A percentile compares a stretch with the other conserved stretches of the same genome.
Evolutionary conservation across 352 stramenopile species (phyloP).

Genomic region (Globisporangium emineosum): DNA sequence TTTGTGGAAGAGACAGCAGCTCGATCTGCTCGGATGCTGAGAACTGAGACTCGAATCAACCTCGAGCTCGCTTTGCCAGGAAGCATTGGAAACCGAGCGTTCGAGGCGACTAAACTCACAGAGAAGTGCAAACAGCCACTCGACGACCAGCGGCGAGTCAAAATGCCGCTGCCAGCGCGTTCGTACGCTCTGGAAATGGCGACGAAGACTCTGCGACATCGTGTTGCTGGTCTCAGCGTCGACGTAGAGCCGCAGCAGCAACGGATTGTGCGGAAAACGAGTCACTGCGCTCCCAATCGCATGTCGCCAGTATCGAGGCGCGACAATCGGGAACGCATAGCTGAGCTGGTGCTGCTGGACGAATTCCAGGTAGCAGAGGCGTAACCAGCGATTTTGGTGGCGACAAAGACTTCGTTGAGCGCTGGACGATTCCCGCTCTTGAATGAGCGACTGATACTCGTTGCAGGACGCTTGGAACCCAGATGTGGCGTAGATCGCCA

Average conservation of each 20-base stretch:
- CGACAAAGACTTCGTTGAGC: slow-evolving; percentile 14
- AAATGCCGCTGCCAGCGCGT: slow-evolving; percentile 46
- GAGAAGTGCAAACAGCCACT: slow-evolving; percentile 76
- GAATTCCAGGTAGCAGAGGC: slow-evolving; percentile 49
- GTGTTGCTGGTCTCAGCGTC: slow-evolving; percentile 70
- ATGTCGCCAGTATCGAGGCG: slow-evolving; percentile 54
- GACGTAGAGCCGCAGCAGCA: slow-evolving; percentile 70
- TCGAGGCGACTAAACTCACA: slow-evolving; percentile 63
- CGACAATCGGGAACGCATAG: slow-evolving; percentile 28
- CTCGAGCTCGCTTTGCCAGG: slow-evolving; percentile 4
- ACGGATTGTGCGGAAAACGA: slow-evolving; percentile 34
- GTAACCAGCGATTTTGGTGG: slow-evolving; percentile 28
- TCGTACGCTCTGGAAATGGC: slow-evolving; percentile 48
- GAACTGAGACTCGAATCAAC: neutral
- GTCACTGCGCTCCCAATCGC: slow-evolving; percentile 35
- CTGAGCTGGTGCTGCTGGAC: slow-evolving; percentile 50
- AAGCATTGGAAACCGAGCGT: slow-evolving; percentile 21
- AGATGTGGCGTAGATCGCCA: slow-evolving; percentile 44
- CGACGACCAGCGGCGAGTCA: slow-evolving; percentile 57
- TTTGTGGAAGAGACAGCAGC: slow-evolving; percentile 67
- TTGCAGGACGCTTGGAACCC: slow-evolving; percentile 50
- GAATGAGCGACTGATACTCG: slow-evolving; percentile 35
- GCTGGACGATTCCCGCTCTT: neutral
- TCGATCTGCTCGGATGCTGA: neutral
- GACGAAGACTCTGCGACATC: slow-evolving; percentile 68